Conservation (phyloP, 2,329 filamentous ascomycete species). For the Bisporella sp. region DNA sequence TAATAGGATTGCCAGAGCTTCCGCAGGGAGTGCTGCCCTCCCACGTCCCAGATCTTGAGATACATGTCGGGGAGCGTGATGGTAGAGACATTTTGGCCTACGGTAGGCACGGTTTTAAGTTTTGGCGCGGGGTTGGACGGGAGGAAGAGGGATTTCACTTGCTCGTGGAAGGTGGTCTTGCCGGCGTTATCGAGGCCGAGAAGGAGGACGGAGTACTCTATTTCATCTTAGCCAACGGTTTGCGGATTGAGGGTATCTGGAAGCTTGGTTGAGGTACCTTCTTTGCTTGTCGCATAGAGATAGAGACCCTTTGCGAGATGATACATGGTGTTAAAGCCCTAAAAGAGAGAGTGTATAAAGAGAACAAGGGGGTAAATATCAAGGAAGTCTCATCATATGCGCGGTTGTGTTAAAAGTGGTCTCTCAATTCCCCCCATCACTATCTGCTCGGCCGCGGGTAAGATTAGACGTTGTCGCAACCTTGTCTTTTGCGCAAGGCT, state of each 20-base stretch:
- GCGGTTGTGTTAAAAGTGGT: background rate
- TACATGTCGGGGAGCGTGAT: slow-evolving; percentile 91
- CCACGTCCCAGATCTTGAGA: slow-evolving; percentile 97
- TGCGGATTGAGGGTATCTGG: slow-evolving; percentile 1
- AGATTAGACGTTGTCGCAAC: background rate
- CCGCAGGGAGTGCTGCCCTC: slow-evolving; percentile 82
- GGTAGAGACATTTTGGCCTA: slow-evolving; percentile 93
- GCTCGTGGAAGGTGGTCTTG: slow-evolving; percentile 96
- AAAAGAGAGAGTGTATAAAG: background rate
- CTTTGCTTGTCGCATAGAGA: slow-evolving; percentile 92
- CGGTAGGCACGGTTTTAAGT: slow-evolving; percentile 87
- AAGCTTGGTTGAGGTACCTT: slow-evolving; percentile 49
- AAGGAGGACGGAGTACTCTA: slow-evolving; percentile 94
- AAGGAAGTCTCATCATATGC: background rate
- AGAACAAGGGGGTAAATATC: background rate
- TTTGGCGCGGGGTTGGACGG: slow-evolving; percentile 55
- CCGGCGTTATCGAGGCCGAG: slow-evolving; percentile 97
- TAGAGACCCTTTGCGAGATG: slow-evolving; percentile 94
- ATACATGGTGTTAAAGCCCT: slow-evolving; percentile 58
- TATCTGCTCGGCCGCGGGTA: background rate
- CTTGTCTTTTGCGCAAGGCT: background rate
- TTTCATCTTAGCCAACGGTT: slow-evolving; percentile 2
- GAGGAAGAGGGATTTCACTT: slow-evolving; percentile 85
- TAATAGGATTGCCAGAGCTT: slow-evolving; percentile 97
- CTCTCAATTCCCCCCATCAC: too few species aligned